These are phyloP conservation scores for Lathyrus tuberosus DNA, from an alignment of 306 rosid species.

Conservation along the genomic window DNA sequence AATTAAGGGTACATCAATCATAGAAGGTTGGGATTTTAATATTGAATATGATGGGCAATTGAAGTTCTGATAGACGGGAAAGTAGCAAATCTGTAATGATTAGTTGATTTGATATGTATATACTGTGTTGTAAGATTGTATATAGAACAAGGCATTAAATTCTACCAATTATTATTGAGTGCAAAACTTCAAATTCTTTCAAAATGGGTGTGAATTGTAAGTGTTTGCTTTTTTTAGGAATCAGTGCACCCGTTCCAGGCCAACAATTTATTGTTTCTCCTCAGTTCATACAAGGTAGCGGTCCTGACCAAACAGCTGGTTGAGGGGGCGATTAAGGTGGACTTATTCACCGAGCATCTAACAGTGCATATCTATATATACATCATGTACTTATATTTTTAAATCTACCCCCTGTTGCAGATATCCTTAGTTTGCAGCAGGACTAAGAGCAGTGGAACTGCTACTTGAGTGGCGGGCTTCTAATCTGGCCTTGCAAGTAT, in stretches of 20 bases:
- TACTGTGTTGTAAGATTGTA: too few species aligned
- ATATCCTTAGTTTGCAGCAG: conserved; percentile 85
- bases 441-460: too few species aligned
- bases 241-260: conserved; percentile 76
- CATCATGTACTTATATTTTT: conserved; percentile 26
- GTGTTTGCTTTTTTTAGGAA: conserved; percentile 54
- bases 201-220: conserved; percentile 25
- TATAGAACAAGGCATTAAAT: too few species aligned
- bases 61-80: conserved; percentile 21
- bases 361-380: conserved; percentile 27
- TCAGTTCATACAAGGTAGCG: conserved; percentile 76
- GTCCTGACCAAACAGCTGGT: conserved; percentile 86
- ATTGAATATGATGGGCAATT: not conserved
- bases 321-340: conserved; percentile 79
- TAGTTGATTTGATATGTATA: conserved; percentile 19
- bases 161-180: too few species aligned
- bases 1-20: conserved; percentile 5
- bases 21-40: conserved; percentile 9
- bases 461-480: too few species aligned
- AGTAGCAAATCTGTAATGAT: conserved; percentile 23
- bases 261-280: conserved; percentile 76
- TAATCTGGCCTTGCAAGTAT: too few species aligned
- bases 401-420: conserved; percentile 44
- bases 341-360: conserved; percentile 32
- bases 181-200: too few species aligned